Percentiles rank a stretch among this genome's conserved stretches.
Conservation (phyloP, 1,284 basidiomycete genomes). For the Malassezia sympodialis region DNA sequence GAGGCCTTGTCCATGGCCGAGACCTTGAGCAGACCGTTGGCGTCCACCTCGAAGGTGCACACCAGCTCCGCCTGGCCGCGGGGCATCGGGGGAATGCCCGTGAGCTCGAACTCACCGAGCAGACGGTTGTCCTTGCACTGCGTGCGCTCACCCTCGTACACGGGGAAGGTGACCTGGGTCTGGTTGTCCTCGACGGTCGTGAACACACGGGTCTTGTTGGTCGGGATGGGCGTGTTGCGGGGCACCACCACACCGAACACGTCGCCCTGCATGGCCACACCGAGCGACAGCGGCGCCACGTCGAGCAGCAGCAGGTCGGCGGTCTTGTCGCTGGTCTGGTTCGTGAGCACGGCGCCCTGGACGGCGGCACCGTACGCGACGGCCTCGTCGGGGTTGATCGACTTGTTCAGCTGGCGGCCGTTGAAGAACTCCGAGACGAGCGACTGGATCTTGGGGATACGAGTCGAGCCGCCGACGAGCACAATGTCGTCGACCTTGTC, state of each 20-base stretch:
- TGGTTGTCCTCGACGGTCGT: slow-evolving; percentile 49
- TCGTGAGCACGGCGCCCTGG: slow-evolving; percentile 47
- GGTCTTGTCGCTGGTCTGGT: slow-evolving; percentile 49
- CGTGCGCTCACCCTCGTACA: slow-evolving; percentile 49
- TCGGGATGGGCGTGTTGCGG: slow-evolving; percentile 47
- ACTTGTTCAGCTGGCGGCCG: slow-evolving; percentile 96
- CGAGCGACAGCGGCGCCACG: slow-evolving; percentile 48
- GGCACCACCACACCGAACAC: slow-evolving; percentile 48
- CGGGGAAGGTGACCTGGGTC: slow-evolving; percentile 48
- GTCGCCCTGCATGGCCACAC: slow-evolving; percentile 49
- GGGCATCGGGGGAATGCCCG: slow-evolving; percentile 47
- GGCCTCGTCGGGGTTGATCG: slow-evolving; percentile 55
- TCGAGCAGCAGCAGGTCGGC: slow-evolving; percentile 48
- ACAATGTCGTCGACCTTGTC: slow-evolving; percentile 99
- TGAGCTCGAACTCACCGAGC: slow-evolving; percentile 48
- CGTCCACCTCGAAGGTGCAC: slow-evolving; percentile 48
- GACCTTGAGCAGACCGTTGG: slow-evolving; percentile 48
- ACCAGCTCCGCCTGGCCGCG: slow-evolving; percentile 47
- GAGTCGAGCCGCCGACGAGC: slow-evolving; percentile 97
- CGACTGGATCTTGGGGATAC: slow-evolving; percentile 98
- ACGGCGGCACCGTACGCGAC: slow-evolving; percentile 50
- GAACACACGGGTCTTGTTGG: slow-evolving; percentile 48
- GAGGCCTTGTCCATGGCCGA: slow-evolving; percentile 46
- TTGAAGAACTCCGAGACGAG: slow-evolving; percentile 97
- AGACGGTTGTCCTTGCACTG: slow-evolving; percentile 49